Percentiles rank a stretch among this genome's conserved stretches.
phyloP scores from a whole-genome alignment of 371 early-diverging fungal genomes.

The Circinella minor region DNA sequence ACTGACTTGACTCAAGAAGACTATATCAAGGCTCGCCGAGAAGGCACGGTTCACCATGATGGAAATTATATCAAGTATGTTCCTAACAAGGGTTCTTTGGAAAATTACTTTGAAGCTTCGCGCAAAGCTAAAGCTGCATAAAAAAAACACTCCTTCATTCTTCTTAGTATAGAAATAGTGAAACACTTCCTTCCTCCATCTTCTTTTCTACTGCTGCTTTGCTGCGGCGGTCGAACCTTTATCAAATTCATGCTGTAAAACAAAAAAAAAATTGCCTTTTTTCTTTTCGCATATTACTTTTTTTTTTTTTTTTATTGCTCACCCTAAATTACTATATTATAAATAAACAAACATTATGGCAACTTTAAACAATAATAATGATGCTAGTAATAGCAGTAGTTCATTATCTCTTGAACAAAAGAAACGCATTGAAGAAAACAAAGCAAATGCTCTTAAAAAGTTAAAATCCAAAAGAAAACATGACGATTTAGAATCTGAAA shows the following conservation, averaged over 20 bases:
- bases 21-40: constrained; percentile 80
- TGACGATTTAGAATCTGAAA: background rate
- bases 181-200: too few species aligned
- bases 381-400: background rate
- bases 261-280: background rate
- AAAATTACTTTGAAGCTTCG: constrained; percentile 52
- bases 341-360: background rate
- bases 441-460: constrained; percentile 24
- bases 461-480: constrained; percentile 13
- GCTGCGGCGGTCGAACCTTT: constrained; percentile 1
- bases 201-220: background rate
- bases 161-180: too few species aligned
- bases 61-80: constrained; percentile 98
- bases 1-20: constrained; percentile 97
- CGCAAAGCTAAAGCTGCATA: constrained; percentile 27
- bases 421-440: constrained; percentile 25
- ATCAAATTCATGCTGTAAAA: background rate
- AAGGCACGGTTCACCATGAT: constrained; percentile 88
- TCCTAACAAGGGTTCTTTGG: constrained; percentile 87
- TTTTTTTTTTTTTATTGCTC: too few species aligned
- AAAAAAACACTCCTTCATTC: too few species aligned
- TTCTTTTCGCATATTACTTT: too few species aligned
- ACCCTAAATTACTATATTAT: background rate
- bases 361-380: background rate
- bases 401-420: constrained; percentile 24